Conservation (phyloP, 176 grass and related monocot species). For the Secale cereale region DNA sequence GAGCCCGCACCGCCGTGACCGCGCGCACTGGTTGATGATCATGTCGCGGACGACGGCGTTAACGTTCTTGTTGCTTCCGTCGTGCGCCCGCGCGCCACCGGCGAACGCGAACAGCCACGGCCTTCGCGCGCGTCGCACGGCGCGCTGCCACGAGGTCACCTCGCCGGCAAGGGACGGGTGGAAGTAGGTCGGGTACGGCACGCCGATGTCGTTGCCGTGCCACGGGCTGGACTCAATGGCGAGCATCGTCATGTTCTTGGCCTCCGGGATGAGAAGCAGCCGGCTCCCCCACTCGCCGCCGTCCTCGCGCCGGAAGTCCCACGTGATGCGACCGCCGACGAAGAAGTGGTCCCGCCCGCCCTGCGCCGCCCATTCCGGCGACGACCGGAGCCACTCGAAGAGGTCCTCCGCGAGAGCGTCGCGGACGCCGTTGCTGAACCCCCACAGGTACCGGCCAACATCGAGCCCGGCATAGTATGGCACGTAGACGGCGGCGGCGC, state of each 20-base stretch:
- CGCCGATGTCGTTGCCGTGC: constrained; percentile 27
- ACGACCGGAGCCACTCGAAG: constrained; percentile 15
- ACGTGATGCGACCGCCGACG: constrained; percentile 55
- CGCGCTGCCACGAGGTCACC: constrained; percentile 48
- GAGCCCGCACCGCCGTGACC: constrained; percentile 46
- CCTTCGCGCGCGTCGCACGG: constrained; percentile 25
- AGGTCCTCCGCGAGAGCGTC: constrained; percentile 48
- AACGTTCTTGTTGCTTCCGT: neutral
- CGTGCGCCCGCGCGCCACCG: constrained; percentile 23
- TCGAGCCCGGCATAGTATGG: constrained; percentile 71
- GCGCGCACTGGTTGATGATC: constrained; percentile 43
- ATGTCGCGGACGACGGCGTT: constrained; percentile 29
- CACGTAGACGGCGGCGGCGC: constrained; percentile 52
- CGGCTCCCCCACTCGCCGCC: constrained; percentile 57
- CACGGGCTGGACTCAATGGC: constrained; percentile 50
- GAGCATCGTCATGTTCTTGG: constrained; percentile 53
- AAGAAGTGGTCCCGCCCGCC: constrained; percentile 60
- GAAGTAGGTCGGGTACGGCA: constrained; percentile 82
- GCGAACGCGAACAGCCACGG: constrained; percentile 66
- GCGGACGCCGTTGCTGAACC: constrained; percentile 25
- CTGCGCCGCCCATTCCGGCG: constrained; percentile 33
- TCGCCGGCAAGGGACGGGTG: constrained; percentile 47
- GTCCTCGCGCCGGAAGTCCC: constrained; percentile 54
- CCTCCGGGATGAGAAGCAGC: constrained; percentile 49
- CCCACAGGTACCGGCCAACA: constrained; percentile 55